phyloP scores from a whole-genome alignment of 2,329 filamentous ascomycete genomes.

The Pyrenophora seminiperda region DNA sequence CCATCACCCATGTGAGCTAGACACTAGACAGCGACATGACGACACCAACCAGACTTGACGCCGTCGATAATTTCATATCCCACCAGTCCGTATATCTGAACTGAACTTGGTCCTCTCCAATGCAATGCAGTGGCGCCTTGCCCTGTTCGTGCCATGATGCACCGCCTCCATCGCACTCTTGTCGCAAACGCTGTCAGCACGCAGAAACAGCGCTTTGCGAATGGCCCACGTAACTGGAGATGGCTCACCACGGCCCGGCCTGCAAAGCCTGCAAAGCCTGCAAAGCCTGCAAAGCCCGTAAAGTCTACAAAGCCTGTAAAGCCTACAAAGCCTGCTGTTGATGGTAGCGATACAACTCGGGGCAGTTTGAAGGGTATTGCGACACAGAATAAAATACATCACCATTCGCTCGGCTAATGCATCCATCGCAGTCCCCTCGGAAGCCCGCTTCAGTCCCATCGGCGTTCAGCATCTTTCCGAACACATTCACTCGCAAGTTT shows the following conservation, averaged over 20 bases:
- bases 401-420: neutral
- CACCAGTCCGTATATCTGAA: no score
- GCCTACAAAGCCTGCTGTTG: no score
- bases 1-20: neutral
- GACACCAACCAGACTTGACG: neutral
- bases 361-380: constrained; percentile 32
- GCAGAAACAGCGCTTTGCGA: constrained; percentile 18
- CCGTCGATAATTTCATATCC: no score
- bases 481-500: constrained; percentile 82
- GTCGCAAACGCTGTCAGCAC: constrained; percentile 26
- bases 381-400: neutral
- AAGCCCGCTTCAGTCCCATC: constrained; percentile 85
- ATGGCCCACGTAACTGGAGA: constrained; percentile 27
- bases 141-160: constrained; percentile 32
- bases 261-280: no score
- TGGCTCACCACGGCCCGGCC: constrained; percentile 33
- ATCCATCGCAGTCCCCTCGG: constrained; percentile 45
- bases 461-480: constrained; percentile 91
- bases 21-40: constrained; percentile 5
- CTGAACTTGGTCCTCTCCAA: neutral
- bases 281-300: no score
- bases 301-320: no score
- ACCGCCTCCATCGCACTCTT: constrained; percentile 32
- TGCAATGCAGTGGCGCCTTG: constrained; percentile 36
- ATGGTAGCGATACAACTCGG: constrained; percentile 7